Evolutionary conservation across 768 basidiomycete genomes (phyloP), one percentile per base, ranked within the genome.

Genomic region (Sistotremastrum suecicum): DNA sequence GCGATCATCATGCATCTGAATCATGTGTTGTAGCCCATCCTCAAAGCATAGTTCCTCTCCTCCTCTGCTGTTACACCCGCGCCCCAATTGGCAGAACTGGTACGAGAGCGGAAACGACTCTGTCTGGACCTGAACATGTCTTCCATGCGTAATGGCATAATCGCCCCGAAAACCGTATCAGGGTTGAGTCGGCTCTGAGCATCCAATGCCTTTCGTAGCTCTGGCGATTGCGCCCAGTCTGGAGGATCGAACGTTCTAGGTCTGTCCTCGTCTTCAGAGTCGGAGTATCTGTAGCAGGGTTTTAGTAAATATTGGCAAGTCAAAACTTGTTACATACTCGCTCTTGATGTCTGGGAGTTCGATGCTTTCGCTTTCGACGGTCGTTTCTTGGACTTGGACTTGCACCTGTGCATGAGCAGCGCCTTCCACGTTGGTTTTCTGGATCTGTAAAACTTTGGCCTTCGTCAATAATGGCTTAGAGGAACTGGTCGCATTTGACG

Each of bases 71-170:
- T 92, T 54, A 98, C 64, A 29, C 78, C 71, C 64, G 97, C 94
- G n/a, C 78, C 74, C 94, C 94, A 98, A 59, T 95, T 95, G 34
- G 94, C 94, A 7, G 88, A 92, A 56, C 89, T 92, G 6, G 88
- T 87, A 41, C 94, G 72, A 5, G 86, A 82, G 48, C 92, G 71
- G 69, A 95, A 95, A 42, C 82, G 74, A 52, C 80, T 84, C 11
- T 78, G 80, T 50, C 79, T 70, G 30, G 67, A 71, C 55, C 78
- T 74, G 72, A 99, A 99, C 51, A 98, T 71, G 56, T 97, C 90
- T 53, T 92, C 90, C 90, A 98, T 95, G 50, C 68, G 71, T 45
- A 97, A 64, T 4, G 86, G 85, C 47, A 76, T 74, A 54, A 99
- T 83, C 5, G 78, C 76, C 7, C 94, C 94, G 54, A 99, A 99